Evolutionary conservation across 805 yeast species (phyloP).

Genomic region (Saturnispora sekii): DNA sequence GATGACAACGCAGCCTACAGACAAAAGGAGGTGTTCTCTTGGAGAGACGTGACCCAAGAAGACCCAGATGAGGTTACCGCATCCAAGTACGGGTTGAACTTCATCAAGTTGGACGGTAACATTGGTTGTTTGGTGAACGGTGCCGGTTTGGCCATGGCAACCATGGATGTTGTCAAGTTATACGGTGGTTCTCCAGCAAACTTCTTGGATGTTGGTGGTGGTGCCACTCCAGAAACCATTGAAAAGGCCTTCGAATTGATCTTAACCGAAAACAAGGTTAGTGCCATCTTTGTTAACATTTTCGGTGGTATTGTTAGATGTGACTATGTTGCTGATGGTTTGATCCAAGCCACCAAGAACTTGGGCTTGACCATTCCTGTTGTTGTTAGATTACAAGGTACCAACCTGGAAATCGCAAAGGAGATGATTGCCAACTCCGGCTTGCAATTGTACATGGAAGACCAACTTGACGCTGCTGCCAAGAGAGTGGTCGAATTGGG

Average conservation of each 20-base stretch:
- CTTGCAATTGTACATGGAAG: conserved; percentile 81
- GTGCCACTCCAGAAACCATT: conserved; percentile 97
- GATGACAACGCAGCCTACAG: conserved; percentile 95
- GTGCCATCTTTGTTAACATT: conserved; percentile 95
- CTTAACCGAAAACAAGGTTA: conserved; percentile 77
- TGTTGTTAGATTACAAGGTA: conserved; percentile 97
- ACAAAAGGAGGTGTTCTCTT: conserved; percentile 86
- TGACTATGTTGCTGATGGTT: conserved; percentile 96
- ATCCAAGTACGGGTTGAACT: conserved; percentile 80
- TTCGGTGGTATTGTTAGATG: conserved; percentile 99
- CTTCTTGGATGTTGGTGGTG: conserved; percentile 99
- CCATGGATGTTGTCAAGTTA: conserved; percentile 97
- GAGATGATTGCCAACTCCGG: conserved; percentile 81
- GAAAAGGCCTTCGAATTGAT: conserved; percentile 94
- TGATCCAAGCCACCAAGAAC: conserved; percentile 89
- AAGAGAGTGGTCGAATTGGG: conserved; percentile 78
- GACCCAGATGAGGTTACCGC: conserved; percentile 97
- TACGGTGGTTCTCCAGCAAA: conserved; percentile 99
- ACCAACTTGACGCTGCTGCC: conserved; percentile 96
- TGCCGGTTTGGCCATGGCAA: conserved; percentile 99
- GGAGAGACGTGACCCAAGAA: conserved; percentile 98
- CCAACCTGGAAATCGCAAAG: conserved; percentile 85
- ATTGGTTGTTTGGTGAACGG: conserved; percentile 99
- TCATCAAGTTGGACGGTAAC: conserved; percentile 96
- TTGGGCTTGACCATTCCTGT: conserved; percentile 88